Percentiles rank a stretch among this genome's conserved stretches.
Conservation (phyloP, 78 protist species). For the Dictyostelium intermedium region DNA sequence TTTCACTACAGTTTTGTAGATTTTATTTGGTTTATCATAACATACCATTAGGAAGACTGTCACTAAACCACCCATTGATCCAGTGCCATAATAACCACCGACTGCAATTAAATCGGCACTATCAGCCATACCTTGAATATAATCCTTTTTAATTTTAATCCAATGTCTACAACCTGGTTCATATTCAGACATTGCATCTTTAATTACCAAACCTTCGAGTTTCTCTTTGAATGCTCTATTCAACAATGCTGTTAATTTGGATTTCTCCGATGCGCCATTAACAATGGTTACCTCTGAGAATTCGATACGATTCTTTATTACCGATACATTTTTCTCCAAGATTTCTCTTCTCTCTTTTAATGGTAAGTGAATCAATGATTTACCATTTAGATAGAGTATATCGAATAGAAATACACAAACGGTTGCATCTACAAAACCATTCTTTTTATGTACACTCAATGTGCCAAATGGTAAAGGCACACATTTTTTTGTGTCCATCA, state of each 20-base stretch:
- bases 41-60: slow-evolving; percentile 84
- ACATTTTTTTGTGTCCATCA: slow-evolving; percentile 74
- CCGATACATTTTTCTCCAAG: slow-evolving; percentile 54
- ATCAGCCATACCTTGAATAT: slow-evolving; percentile 90
- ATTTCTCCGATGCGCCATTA: background rate
- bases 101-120: slow-evolving; percentile 89
- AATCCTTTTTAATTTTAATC: slow-evolving; percentile 94
- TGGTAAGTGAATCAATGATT: slow-evolving; percentile 77
- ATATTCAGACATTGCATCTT: slow-evolving; percentile 79
- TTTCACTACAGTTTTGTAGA: slow-evolving; percentile 88
- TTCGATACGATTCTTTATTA: slow-evolving; percentile 48
- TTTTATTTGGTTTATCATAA: slow-evolving; percentile 33
- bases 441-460: slow-evolving; percentile 88
- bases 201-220: slow-evolving; percentile 93
- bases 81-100: slow-evolving; percentile 90
- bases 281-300: slow-evolving; percentile 67
- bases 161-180: slow-evolving; percentile 91
- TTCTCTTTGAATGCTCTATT: slow-evolving; percentile 65
- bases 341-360: slow-evolving; percentile 80
- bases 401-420: slow-evolving; percentile 90
- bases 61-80: slow-evolving; percentile 81
- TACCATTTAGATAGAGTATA: slow-evolving; percentile 87
- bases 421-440: slow-evolving; percentile 71
- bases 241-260: slow-evolving; percentile 14
- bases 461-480: slow-evolving; percentile 91